Evolutionary conservation across 306 rosid genomes (phyloP), one percentile per base, ranked within the genome.

Genomic region (Datisca glomerata): DNA sequence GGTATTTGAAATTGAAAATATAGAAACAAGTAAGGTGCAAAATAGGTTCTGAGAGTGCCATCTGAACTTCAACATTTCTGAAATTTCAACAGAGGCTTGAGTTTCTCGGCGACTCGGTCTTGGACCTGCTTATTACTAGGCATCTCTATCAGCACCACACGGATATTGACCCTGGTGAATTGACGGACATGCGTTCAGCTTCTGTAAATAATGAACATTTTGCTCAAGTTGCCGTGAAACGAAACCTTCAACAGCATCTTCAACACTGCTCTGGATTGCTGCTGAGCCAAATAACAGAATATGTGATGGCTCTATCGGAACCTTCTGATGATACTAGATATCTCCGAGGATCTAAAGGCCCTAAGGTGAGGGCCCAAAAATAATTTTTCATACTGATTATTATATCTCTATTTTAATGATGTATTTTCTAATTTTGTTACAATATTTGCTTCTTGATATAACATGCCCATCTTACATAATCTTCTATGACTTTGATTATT

Each of bases 141-240:
- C 60, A 89, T 69, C 80, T 84, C 47, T 89, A 74, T 65, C 61
- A 70, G 68, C 70, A 32, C 58, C 59, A 80, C 63, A 42, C 50
- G 31, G 79, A 77, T 60, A 60, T 80, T 47, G 95, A 80, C 67
- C 93, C 73, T 17, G 98, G 98, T 19, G 86, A 84, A 67, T 66
- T 80, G 73, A 89, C 95, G 12, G 95, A 89, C 65, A 64, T 89
- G 71, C 93, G 98, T 4, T 69, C 93, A 11, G 98, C 98, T 46
- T 84, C 93, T 25, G 95, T 89, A 36, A 89, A 59, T 60, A 89
- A 89, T 56, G 93, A 78, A 43, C 72, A 53, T 68, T 89, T 84
- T 59, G 95, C 95, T 59, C 92, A 78, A 75, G 81, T 47, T 35
- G 93, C 92, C 17, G 91, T 89, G 16, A 70, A 84, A 55, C 61